Evolutionary conservation across 2,329 filamentous ascomycete species (phyloP), one percentile per base, ranked within the genome.

Genomic region (Trichophyton equinum): DNA sequence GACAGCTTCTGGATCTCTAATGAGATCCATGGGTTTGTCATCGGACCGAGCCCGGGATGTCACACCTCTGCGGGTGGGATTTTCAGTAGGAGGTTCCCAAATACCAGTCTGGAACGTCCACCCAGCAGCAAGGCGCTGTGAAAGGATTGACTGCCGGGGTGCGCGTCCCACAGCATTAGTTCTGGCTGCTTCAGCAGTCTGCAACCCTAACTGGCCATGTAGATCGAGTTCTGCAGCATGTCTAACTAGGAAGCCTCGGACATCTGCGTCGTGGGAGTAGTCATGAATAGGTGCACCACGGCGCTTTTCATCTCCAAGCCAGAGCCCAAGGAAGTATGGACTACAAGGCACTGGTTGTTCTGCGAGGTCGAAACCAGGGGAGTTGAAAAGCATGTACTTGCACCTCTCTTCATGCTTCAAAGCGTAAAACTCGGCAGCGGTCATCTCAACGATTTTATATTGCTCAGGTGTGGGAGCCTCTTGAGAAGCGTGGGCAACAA

Each of bases 401-500:
- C 64, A 62, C 65, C 73, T 73, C 62, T 78, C 74, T n/a, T 69
- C 64, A 1, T 66, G 55, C 30, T 70, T 66, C 36, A 79, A 68
- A 44, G 70, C 66, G 62, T 77, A 76, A 62, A 77, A 79, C 25
- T 79, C 68, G 30, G 70, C 70, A 7, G 78, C 77, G 15, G 76
- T 78, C 69, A 79, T 77, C 64, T 78, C 75, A 15, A 78, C 71
- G 8, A 73, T 77, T 7, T 78, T 74, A 59, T 69, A 76, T 25
- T 58, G 64, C 33, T 72, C 66, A 55, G 65, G 60, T 46, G 62
- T 57, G 22, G 65, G 62, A 40, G 62, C 61, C 46, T 66, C 61
- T 58, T 58, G 58, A 11, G 27, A n/a, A n/a, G n/a, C 15, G 6
- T 4, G 15, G 5, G 42, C 2, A 7, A 15, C 13, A 44, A 27